Evolutionary conservation across 1,284 basidiomycete genomes (phyloP).

Genomic region (Tylopilus orsonianus): DNA sequence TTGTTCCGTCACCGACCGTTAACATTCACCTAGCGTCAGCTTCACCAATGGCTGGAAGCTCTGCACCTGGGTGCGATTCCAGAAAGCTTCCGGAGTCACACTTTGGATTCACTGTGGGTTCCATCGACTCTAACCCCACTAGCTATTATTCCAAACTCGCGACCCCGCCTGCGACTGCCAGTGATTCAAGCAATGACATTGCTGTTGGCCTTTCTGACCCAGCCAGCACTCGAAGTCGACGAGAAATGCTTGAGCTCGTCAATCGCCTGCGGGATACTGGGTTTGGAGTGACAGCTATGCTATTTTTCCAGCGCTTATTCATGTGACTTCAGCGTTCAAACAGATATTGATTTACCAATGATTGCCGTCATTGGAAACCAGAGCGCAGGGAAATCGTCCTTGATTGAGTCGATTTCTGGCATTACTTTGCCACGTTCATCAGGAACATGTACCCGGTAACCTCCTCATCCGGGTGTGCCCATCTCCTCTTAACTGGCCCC

Average conservation of each 20-base stretch:
- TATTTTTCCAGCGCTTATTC: background rate
- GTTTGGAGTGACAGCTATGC: constrained; percentile 31
- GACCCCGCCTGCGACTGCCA: too few relatives aligned
- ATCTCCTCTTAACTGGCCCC: background rate
- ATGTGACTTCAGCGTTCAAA: constrained; percentile 56
- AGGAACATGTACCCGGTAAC: constrained; percentile 68
- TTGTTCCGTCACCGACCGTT: too few relatives aligned
- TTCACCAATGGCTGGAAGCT: too few relatives aligned
- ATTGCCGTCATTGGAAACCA: constrained; percentile 70
- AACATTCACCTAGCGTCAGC: too few relatives aligned
- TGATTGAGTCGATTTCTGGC: constrained; percentile 74
- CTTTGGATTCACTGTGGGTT: too few relatives aligned
- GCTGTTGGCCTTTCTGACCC: constrained; percentile 49
- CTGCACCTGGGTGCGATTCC: too few relatives aligned
- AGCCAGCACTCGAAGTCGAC: constrained; percentile 36
- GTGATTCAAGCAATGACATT: background rate
- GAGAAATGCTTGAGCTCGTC: constrained; percentile 49
- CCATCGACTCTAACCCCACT: too few relatives aligned
- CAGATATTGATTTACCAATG: constrained; percentile 66
- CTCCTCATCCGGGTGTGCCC: background rate
- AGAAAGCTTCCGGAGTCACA: too few relatives aligned
- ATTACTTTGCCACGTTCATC: constrained; percentile 64
- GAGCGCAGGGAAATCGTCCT: constrained; percentile 70
- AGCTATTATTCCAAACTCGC: too few relatives aligned
- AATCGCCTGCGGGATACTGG: constrained; percentile 58